A percentile compares a stretch with the other conserved stretches of the same genome.
Evolutionary conservation across 352 stramenopile genomes (phyloP).

Genomic region (Phytophthora multivora): DNA sequence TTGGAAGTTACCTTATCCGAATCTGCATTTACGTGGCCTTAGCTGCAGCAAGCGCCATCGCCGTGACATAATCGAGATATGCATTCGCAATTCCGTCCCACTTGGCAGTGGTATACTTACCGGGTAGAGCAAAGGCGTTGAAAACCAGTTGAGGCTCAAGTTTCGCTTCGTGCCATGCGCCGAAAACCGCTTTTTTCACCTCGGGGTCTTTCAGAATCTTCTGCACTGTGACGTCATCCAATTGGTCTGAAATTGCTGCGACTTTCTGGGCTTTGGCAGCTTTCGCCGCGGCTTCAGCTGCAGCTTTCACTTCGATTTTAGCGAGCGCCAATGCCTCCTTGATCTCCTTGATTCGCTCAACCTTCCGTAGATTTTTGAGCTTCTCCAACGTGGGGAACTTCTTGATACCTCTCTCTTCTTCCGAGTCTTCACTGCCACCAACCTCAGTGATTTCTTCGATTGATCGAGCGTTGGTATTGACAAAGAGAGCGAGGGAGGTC

Average conservation of each 20-base stretch:
- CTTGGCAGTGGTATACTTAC: slow-evolving; percentile 3
- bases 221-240: slow-evolving; percentile 4
- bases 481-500: background rate
- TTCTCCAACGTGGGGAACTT: background rate
- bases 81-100: slow-evolving; percentile 1
- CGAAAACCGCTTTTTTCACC: background rate
- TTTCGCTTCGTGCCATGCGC: background rate
- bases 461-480: background rate
- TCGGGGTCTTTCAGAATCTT: slow-evolving; percentile 2
- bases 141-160: slow-evolving; percentile 7
- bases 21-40: background rate
- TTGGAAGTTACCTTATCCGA: too few species aligned
- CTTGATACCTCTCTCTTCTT: slow-evolving; percentile 3
- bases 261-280: slow-evolving; percentile 1
- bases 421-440: background rate
- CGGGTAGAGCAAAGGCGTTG: slow-evolving; percentile 1
- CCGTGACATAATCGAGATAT: slow-evolving; percentile 1
- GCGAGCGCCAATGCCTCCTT: slow-evolving; percentile 1
- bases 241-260: background rate
- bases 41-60: slow-evolving; percentile 9
- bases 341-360: slow-evolving; percentile 8
- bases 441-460: background rate
- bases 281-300: slow-evolving; percentile 4
- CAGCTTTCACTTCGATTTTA: slow-evolving; percentile 5
- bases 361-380: slow-evolving; percentile 5